Base-by-base conservation (phyloP, 2,329 filamentous ascomycete species). In the Scytalidium sp. region DNA sequence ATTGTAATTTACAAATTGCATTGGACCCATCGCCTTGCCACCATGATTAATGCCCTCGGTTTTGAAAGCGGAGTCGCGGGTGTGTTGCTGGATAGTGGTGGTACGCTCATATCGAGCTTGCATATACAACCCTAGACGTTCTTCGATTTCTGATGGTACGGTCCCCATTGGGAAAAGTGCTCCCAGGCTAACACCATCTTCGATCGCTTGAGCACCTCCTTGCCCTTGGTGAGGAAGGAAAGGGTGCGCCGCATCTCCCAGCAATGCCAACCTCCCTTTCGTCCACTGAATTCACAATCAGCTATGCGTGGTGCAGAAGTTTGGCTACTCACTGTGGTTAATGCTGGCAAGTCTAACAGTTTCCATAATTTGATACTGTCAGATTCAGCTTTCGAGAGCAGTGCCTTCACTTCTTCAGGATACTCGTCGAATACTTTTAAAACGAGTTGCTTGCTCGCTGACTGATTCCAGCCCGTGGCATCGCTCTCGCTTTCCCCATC, bases 231-330 rank as follows among this genome's bases (percentile, higher is more conserved):
- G 77, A 13, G 83, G 85, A 0, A 83, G 68, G 58, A 88, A 87
- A 0, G 85, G 83, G 61, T 89, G 85, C 0, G 83, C 85, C 0
- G 85, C 83, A 60, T 88, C 85, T 0, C 85, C 85, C 0, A 88
- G 64, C 0, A 87, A 62, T 0, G 74, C 81, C 19, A 87, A 60
- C 8, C 70, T 73, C 0, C 67, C 78, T 2, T 77, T 74, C 0
- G 72, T 68, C 79, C 83, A 88, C n/a, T n/a, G n/a, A n/a, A n/a
- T n/a, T n/a, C n/a, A n/a, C n/a, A n/a, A n/a, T n/a, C n/a, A n/a
- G n/a, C n/a, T n/a, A n/a, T n/a, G n/a, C n/a, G n/a, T n/a, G n/a
- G n/a, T n/a, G n/a, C n/a, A n/a, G n/a, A n/a, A n/a, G n/a, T n/a
- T n/a, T n/a, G n/a, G n/a, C n/a, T n/a, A n/a, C 44, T 45, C 79